Evolutionary conservation across 2,329 filamentous ascomycete genomes (phyloP).

Genomic region (Berkeleyomyces rouxiae): DNA sequence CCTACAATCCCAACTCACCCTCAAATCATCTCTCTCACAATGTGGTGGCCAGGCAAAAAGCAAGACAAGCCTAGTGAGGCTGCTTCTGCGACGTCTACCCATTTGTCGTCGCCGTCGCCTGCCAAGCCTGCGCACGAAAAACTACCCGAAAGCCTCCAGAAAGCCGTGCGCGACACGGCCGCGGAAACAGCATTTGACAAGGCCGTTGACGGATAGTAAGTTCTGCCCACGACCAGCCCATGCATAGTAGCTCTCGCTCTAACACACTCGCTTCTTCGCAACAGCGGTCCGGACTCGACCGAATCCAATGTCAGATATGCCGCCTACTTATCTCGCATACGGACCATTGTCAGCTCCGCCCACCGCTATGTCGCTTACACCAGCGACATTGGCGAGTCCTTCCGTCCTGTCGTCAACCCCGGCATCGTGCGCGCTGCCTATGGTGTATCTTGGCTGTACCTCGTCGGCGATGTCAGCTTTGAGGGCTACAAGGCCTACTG

Average conservation of each 20-base stretch:
- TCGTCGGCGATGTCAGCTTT: constrained; percentile 75
- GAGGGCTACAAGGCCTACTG: constrained; percentile 93
- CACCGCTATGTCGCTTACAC: constrained; percentile 97
- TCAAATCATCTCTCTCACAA: background rate
- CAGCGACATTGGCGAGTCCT: constrained; percentile 89
- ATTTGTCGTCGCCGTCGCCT: constrained; percentile 19
- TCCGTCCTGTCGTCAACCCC: constrained; percentile 81
- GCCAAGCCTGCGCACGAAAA: constrained; percentile 33
- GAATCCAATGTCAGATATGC: constrained; percentile 80
- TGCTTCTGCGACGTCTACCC: background rate
- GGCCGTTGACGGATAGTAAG: constrained; percentile 11
- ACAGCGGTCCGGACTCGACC: constrained; percentile 50
- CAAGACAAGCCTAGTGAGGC: constrained; percentile 21
- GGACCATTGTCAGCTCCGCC: constrained; percentile 74
- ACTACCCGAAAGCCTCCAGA: constrained; percentile 39
- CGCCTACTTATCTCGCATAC: constrained; percentile 70
- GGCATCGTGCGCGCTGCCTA: constrained; percentile 69
- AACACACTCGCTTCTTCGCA: background rate
- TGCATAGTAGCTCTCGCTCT: background rate
- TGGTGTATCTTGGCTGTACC: constrained; percentile 80
- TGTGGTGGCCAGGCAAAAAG: constrained; percentile 25
- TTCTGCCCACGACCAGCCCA: background rate
- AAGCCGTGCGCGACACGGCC: constrained; percentile 39
- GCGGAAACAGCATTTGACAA: constrained; percentile 46
- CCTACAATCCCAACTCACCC: background rate